phyloP scores from a whole-genome alignment of 2,329 filamentous ascomycete species.

The Phyllosticta citriasiana region DNA sequence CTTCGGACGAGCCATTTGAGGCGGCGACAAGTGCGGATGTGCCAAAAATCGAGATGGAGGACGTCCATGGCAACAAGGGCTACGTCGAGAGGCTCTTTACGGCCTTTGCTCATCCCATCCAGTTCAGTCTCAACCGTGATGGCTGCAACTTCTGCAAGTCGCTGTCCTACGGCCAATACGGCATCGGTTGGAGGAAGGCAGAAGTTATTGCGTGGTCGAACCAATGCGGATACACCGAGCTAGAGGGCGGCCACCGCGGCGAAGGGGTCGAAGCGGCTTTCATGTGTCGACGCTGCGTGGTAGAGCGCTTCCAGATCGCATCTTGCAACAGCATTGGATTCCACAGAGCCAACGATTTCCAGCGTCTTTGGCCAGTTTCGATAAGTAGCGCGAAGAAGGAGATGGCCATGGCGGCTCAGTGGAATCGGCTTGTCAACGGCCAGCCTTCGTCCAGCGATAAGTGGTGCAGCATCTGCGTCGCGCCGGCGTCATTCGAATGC shows the following conservation, averaged over 20 bases:
- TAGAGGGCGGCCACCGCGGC: constrained; percentile 27
- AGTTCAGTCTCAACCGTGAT: constrained; percentile 18
- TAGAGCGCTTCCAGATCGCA: constrained; percentile 20
- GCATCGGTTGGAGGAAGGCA: constrained; percentile 25
- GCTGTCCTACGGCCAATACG: constrained; percentile 30
- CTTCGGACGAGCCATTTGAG: not conserved
- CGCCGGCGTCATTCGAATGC: constrained; percentile 22
- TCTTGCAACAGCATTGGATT: constrained; percentile 14
- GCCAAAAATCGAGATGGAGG: constrained; percentile 16
- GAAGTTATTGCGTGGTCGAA: constrained; percentile 26
- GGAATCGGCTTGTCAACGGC: constrained; percentile 3
- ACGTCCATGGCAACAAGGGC: constrained; percentile 19
- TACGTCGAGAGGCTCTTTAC: constrained; percentile 25
- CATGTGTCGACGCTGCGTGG: constrained; percentile 26
- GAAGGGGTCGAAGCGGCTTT: constrained; percentile 20
- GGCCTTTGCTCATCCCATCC: constrained; percentile 32
- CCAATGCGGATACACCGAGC: constrained; percentile 29
- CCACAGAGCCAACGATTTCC: not conserved
- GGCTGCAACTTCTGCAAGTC: constrained; percentile 35
- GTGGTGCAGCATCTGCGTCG: constrained; percentile 29
- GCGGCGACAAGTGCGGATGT: not conserved
- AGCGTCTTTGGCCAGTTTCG: not conserved
- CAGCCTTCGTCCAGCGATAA: not conserved
- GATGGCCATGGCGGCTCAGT: not conserved
- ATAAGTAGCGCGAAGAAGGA: not conserved